These are phyloP conservation scores for Nemania diffusa DNA, from an alignment of 2,329 filamentous ascomycete genomes.

Conservation along the genomic window DNA sequence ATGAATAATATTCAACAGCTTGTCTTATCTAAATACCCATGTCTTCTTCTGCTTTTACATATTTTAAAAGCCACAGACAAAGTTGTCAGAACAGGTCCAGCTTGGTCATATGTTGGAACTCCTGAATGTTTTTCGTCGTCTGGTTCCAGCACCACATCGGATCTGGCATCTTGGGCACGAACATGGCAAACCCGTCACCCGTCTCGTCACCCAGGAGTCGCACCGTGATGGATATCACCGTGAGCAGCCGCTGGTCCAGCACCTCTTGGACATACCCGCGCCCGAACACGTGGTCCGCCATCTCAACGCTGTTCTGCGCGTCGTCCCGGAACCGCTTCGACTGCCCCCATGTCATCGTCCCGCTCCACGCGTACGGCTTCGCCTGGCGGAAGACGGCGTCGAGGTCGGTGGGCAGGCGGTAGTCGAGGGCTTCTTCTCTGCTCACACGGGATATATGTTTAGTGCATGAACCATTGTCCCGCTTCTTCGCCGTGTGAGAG, in stretches of 20 bases:
- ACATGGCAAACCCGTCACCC: slow-evolving; percentile 13
- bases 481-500: too few species aligned
- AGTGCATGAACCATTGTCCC: too few species aligned
- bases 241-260: slow-evolving; percentile 28
- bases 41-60: too few species aligned
- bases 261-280: slow-evolving; percentile 23
- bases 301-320: slow-evolving; percentile 7
- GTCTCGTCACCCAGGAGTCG: slow-evolving; percentile 9
- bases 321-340: slow-evolving; percentile 17
- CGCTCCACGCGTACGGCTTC: slow-evolving; percentile 31
- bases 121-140: slow-evolving; percentile 26
- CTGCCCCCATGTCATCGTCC: slow-evolving; percentile 25
- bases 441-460: background rate
- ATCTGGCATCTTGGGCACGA: slow-evolving; percentile 34
- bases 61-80: too few species aligned
- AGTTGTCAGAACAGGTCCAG: slow-evolving; percentile 31
- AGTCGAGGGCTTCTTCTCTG: slow-evolving; percentile 33
- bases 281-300: slow-evolving; percentile 15
- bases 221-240: slow-evolving; percentile 31
- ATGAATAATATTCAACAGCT: too few species aligned
- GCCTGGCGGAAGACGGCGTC: slow-evolving; percentile 28
- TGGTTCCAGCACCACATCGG: slow-evolving; percentile 38
- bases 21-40: too few species aligned
- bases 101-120: slow-evolving; percentile 33
- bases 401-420: slow-evolving; percentile 25